Conservation (phyloP, 495 filamentous ascomycete species). For the Neohortaea acidophila region DNA sequence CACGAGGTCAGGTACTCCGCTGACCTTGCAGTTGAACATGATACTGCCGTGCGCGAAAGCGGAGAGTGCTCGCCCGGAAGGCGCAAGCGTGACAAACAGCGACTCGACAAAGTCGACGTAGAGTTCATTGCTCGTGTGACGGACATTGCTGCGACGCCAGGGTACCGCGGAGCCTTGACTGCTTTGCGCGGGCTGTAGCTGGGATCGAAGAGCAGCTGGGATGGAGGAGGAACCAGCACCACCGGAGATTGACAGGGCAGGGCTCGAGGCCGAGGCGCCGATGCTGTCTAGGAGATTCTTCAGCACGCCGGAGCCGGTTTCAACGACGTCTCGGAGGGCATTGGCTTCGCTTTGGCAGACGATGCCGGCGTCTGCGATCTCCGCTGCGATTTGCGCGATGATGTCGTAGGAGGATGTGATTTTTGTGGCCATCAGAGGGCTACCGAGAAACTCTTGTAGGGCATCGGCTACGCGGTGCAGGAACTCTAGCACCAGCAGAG, state of each 20-base stretch:
- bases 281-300: constrained; percentile 83
- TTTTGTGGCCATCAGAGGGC: constrained; percentile 71
- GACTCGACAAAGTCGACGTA: constrained; percentile 95
- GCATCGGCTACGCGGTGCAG: constrained; percentile 86
- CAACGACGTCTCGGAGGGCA: constrained; percentile 77
- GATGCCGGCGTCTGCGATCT: constrained; percentile 93
- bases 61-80: constrained; percentile 71
- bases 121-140: constrained; percentile 91
- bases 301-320: constrained; percentile 67
- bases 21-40: constrained; percentile 87
- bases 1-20: constrained; percentile 78
- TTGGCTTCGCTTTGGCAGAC: constrained; percentile 86
- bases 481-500: constrained; percentile 90
- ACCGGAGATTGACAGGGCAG: constrained; percentile 5
- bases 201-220: constrained; percentile 12
- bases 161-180: constrained; percentile 42
- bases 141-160: constrained; percentile 82
- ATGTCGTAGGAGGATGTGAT: constrained; percentile 87
- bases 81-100: constrained; percentile 70
- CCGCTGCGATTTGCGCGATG: constrained; percentile 77
- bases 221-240: constrained; percentile 17
- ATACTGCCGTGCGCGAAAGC: constrained; percentile 86
- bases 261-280: constrained; percentile 53
- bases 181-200: constrained; percentile 8
- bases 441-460: constrained; percentile 85